Conservation (phyloP, 2,329 filamentous ascomycete genomes). For the Venturia asperata region DNA sequence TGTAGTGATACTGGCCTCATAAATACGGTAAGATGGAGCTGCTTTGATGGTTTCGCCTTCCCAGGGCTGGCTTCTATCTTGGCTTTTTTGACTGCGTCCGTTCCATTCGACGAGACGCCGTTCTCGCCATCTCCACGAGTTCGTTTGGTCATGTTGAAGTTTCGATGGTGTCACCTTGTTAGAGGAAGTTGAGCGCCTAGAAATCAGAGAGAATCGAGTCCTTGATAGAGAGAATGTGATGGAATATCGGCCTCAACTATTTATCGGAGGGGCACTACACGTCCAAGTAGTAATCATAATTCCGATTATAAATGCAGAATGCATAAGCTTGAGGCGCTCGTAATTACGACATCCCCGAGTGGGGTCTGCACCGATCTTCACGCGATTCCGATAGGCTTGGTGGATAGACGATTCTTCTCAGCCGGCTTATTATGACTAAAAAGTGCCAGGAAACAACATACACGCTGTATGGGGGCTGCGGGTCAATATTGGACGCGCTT, state of each 20-base stretch:
- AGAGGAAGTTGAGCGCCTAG: background rate
- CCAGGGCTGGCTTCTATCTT: conserved; percentile 7
- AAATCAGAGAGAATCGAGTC: background rate
- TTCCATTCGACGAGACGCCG: background rate
- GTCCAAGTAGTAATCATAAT: conserved; percentile 3
- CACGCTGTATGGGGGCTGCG: no score
- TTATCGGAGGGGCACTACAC: background rate
- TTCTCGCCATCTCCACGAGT: background rate
- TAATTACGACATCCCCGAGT: conserved; percentile 2
- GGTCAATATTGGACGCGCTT: no score
- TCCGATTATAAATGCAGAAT: conserved; percentile 1
- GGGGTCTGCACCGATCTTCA: background rate
- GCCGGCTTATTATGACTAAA: background rate
- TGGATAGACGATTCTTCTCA: background rate
- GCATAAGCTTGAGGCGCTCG: background rate
- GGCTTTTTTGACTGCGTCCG: background rate
- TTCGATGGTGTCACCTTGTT: background rate
- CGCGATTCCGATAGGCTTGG: background rate
- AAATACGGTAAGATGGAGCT: conserved; percentile 51
- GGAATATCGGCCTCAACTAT: background rate
- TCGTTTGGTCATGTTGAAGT: conserved; percentile 11
- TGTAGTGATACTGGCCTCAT: conserved; percentile 53
- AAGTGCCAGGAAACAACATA: no score
- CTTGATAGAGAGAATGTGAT: no score
- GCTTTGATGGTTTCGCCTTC: conserved; percentile 20